These are phyloP conservation scores for Camelina hispida DNA, from an alignment of 345 rosid genomes.

Conservation along the genomic window DNA sequence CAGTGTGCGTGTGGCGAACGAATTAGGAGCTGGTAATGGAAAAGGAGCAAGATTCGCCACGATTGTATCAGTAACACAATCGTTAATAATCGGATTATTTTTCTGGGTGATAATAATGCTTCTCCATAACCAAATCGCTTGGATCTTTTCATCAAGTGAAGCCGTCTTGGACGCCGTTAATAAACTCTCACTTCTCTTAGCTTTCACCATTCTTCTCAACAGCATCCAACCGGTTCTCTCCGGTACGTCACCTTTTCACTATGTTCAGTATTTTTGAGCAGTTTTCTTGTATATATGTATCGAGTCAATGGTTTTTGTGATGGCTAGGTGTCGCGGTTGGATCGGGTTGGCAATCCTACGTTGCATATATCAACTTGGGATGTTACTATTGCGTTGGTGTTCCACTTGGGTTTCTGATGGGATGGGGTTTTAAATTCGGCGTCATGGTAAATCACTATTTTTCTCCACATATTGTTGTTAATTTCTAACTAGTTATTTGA, in stretches of 20 bases:
- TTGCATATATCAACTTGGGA: conserved; percentile 89
- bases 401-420: conserved; percentile 86
- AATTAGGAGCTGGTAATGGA: conserved; percentile 90
- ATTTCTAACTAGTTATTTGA: too few relatives aligned
- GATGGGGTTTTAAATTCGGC: conserved; percentile 77
- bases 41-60: conserved; percentile 88
- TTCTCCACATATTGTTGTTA: too few relatives aligned
- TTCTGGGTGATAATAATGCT: conserved; percentile 68
- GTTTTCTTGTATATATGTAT: neutral
- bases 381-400: conserved; percentile 78
- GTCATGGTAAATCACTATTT: conserved; percentile 63
- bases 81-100: conserved; percentile 60
- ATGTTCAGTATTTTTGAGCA: neutral
- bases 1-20: conserved; percentile 92
- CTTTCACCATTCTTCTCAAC: conserved; percentile 84
- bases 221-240: conserved; percentile 90
- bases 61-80: conserved; percentile 63
- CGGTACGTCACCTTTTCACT: conserved; percentile 45
- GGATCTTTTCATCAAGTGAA: conserved; percentile 69
- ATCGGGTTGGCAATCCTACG: conserved; percentile 93
- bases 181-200: conserved; percentile 64
- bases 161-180: conserved; percentile 69
- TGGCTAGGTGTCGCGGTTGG: conserved; percentile 89
- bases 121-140: conserved; percentile 54
- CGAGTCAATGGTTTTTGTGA: neutral